These are phyloP conservation scores for Epichloe uncinata DNA, from an alignment of 2,329 filamentous ascomycete species.

Conservation along the genomic window DNA sequence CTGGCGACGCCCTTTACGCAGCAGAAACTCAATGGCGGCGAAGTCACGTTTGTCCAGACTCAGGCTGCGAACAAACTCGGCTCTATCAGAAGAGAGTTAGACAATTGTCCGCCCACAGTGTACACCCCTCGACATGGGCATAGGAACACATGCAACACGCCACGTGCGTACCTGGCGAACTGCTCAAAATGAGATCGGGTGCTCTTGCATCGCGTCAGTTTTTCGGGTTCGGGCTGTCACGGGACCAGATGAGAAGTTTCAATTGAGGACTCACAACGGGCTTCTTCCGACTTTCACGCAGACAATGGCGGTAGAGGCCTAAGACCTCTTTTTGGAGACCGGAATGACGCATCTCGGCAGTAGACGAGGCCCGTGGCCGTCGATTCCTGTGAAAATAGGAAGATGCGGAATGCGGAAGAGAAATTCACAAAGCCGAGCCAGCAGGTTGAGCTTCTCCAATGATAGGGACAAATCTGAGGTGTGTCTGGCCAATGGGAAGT, in stretches of 20 bases:
- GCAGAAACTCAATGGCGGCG: constrained; percentile 67
- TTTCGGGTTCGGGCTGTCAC: background rate
- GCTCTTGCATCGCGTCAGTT: constrained; percentile 3
- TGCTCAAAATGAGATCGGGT: constrained; percentile 41
- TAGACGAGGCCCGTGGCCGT: background rate
- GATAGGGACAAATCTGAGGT: background rate
- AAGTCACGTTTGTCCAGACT: constrained; percentile 73
- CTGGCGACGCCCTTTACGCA: constrained; percentile 71
- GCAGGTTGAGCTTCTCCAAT: no score
- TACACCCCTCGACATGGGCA: background rate
- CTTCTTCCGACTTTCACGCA: constrained; percentile 72
- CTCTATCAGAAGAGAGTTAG: background rate
- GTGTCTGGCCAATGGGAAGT: background rate
- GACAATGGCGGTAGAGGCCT: constrained; percentile 64
- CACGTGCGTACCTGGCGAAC: constrained; percentile 43
- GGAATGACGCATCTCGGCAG: constrained; percentile 12
- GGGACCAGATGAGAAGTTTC: background rate
- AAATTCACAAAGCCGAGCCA: background rate
- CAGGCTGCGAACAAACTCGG: constrained; percentile 63
- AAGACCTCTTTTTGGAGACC: constrained; percentile 6
- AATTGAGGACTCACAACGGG: constrained; percentile 41
- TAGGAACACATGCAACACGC: background rate
- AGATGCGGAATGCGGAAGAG: background rate
- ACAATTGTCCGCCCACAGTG: background rate
- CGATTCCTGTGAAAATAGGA: background rate